Evolutionary conservation across 768 basidiomycete genomes (phyloP).

Genomic region (Leucocoprinus leucothites): DNA sequence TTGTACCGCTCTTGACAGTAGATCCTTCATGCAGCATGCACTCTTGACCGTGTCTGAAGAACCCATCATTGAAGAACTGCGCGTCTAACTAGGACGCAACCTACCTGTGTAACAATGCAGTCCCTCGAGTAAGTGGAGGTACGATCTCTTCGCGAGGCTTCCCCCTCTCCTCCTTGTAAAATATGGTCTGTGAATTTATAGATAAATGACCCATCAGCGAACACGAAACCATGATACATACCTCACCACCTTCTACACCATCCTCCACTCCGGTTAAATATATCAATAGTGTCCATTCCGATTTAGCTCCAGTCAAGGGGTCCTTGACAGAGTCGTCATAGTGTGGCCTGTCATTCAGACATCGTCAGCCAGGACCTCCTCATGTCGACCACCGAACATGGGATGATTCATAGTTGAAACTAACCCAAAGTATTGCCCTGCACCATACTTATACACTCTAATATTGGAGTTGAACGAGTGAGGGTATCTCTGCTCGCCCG

Average conservation of each 20-base stretch:
- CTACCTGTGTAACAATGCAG: slow-evolving; percentile 65
- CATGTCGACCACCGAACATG: too few relatives aligned
- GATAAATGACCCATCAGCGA: neutral
- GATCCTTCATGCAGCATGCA: slow-evolving; percentile 75
- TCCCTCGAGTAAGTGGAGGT: slow-evolving; percentile 56
- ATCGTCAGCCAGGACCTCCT: neutral
- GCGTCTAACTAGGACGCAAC: neutral
- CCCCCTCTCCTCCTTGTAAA: slow-evolving; percentile 57
- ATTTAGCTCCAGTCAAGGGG: slow-evolving; percentile 53
- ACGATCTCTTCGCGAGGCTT: slow-evolving; percentile 46
- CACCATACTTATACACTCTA: slow-evolving; percentile 65
- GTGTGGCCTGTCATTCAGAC: slow-evolving; percentile 41
- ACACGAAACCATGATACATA: slow-evolving; percentile 19
- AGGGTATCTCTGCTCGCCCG: slow-evolving; percentile 31
- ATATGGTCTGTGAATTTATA: slow-evolving; percentile 50
- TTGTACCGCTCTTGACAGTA: slow-evolving; percentile 53
- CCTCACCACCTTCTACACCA: slow-evolving; percentile 71
- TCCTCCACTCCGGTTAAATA: slow-evolving; percentile 73
- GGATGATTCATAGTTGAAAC: slow-evolving; percentile 13
- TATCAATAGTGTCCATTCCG: slow-evolving; percentile 76
- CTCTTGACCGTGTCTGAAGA: slow-evolving; percentile 61
- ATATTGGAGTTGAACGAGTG: slow-evolving; percentile 75
- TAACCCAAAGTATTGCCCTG: slow-evolving; percentile 63
- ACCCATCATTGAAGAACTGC: neutral
- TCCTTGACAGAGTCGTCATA: slow-evolving; percentile 74